These are phyloP conservation scores for Aspergillus caelatus DNA, from an alignment of 2,329 filamentous ascomycete genomes.

Conservation along the genomic window DNA sequence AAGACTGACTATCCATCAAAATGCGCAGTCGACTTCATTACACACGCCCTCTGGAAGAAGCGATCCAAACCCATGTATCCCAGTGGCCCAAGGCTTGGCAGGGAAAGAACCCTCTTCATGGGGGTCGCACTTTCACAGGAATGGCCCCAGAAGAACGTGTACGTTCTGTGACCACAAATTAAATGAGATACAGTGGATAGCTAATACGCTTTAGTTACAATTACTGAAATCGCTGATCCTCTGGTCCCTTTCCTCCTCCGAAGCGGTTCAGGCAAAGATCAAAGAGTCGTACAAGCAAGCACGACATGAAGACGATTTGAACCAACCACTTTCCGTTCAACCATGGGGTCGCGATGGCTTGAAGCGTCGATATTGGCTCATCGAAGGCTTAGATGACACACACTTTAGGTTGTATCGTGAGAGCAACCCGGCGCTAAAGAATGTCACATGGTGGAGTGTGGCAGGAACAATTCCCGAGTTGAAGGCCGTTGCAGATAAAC, in stretches of 20 bases:
- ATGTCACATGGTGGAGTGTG: conserved; percentile 89
- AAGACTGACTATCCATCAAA: conserved; percentile 33
- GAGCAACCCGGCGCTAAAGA: conserved; percentile 76
- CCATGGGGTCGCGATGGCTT: conserved; percentile 89
- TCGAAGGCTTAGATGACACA: conserved; percentile 93
- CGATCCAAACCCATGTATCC: conserved; percentile 76
- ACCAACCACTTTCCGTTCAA: conserved; percentile 86
- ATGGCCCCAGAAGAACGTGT: conserved; percentile 84
- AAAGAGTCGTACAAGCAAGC: conserved; percentile 86
- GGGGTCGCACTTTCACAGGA: conserved; percentile 76
- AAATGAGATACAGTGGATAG: conserved; percentile 6
- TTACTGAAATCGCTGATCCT: conserved; percentile 80
- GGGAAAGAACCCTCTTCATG: conserved; percentile 78
- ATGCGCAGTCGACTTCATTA: conserved; percentile 80
- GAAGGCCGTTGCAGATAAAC: conserved; percentile 71
- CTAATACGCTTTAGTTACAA: conserved; percentile 63
- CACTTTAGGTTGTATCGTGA: conserved; percentile 93
- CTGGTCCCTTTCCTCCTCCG: conserved; percentile 89
- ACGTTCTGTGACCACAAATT: conserved; percentile 36
- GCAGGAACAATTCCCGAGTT: conserved; percentile 90
- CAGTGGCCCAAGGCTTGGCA: conserved; percentile 91
- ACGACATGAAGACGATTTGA: conserved; percentile 75
- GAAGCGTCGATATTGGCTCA: conserved; percentile 88
- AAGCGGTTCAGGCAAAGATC: conserved; percentile 77
- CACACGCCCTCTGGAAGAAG: conserved; percentile 89